A percentile compares a stretch with the other conserved stretches of the same genome.
Evolutionary conservation across 2,329 filamentous ascomycete genomes (phyloP).

Genomic region (Sarocladium oryzae): DNA sequence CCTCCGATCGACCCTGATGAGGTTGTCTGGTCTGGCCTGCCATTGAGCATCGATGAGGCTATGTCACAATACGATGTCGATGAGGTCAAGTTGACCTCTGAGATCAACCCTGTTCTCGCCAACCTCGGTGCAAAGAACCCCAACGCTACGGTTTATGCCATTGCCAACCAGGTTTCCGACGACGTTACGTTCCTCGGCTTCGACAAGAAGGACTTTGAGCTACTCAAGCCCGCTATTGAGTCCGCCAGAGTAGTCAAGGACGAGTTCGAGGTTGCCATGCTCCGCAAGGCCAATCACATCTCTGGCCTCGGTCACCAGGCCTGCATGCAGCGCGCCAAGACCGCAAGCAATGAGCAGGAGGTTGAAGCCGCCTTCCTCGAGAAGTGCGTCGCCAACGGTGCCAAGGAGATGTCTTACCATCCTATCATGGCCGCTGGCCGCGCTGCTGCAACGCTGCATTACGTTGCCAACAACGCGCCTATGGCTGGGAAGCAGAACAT

Average conservation of each 20-base stretch:
- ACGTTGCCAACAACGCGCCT: conserved; percentile 70
- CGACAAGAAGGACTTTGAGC: conserved; percentile 51
- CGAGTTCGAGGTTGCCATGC: conserved; percentile 66
- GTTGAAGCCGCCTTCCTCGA: conserved; percentile 77
- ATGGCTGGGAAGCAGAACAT: conserved; percentile 68
- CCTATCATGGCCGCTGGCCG: conserved; percentile 78
- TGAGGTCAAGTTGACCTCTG: conserved; percentile 62
- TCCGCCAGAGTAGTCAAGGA: conserved; percentile 65
- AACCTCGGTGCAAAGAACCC: conserved; percentile 35
- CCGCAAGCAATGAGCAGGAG: conserved; percentile 70
- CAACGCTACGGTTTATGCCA: conserved; percentile 59
- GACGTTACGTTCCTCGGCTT: conserved; percentile 66
- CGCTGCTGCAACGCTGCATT: conserved; percentile 81
- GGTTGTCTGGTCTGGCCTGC: conserved; percentile 91
- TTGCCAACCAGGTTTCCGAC: conserved; percentile 70
- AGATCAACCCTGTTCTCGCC: conserved; percentile 68
- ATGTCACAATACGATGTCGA: conserved; percentile 75
- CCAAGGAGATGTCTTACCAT: conserved; percentile 79
- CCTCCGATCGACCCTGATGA: conserved; percentile 81
- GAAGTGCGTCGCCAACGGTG: conserved; percentile 66
- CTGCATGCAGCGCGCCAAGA: conserved; percentile 53
- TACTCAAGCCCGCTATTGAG: conserved; percentile 59
- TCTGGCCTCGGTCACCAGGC: conserved; percentile 61
- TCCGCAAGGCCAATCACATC: conserved; percentile 64
- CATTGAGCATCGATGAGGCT: conserved; percentile 70